These are phyloP conservation scores for Mrakia gelida DNA, from an alignment of 768 basidiomycete genomes.

Conservation along the genomic window DNA sequence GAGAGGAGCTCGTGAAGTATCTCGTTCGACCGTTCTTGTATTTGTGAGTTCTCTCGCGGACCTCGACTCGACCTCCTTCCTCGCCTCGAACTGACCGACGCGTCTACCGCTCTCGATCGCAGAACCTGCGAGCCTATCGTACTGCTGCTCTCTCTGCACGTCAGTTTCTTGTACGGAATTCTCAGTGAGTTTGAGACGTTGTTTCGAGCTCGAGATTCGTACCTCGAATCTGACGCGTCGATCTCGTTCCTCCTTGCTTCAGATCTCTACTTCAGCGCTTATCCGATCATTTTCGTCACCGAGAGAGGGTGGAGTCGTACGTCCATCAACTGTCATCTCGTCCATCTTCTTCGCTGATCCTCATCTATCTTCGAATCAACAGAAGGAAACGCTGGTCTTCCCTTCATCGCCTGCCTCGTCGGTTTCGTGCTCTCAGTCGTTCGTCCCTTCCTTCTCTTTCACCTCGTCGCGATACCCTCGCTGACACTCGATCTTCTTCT, in stretches of 20 bases:
- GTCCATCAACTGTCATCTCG: neutral
- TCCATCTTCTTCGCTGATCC: neutral
- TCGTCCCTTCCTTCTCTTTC: neutral
- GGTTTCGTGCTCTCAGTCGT: constrained; percentile 22
- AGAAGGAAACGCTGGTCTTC: constrained; percentile 19
- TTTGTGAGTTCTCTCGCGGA: constrained; percentile 6
- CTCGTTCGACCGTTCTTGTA: constrained; percentile 31
- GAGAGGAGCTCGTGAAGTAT: constrained; percentile 22
- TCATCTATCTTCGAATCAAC: neutral
- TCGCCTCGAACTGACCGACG: neutral
- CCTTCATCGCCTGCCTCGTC: constrained; percentile 27
- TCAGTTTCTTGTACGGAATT: constrained; percentile 28
- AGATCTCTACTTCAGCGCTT: constrained; percentile 24
- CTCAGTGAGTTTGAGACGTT: constrained; percentile 17
- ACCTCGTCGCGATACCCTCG: neutral
- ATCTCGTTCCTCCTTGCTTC: neutral
- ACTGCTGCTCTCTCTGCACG: constrained; percentile 18
- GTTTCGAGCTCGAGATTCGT: neutral
- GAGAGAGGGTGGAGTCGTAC: constrained; percentile 19
- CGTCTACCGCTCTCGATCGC: neutral
- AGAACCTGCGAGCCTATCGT: constrained; percentile 25
- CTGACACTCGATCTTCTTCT: neutral
- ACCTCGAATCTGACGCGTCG: neutral
- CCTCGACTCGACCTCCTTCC: neutral
- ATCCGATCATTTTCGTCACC: constrained; percentile 24